A percentile compares a stretch with the other conserved stretches of the same genome.
Evolutionary conservation across 768 basidiomycete species (phyloP).

Genomic region (Suillus subalutaceus): DNA sequence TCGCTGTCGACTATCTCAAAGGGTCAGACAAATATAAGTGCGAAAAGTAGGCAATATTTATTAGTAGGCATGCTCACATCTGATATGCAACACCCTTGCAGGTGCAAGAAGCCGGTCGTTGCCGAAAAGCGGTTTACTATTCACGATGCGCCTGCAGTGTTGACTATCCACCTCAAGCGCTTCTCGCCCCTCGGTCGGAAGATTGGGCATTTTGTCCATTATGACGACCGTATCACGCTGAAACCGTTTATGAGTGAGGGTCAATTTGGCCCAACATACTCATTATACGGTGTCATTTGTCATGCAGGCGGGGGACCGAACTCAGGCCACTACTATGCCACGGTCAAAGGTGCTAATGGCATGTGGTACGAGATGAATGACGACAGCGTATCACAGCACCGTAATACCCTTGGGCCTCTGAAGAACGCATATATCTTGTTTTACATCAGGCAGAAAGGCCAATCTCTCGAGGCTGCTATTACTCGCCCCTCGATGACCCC

Average conservation of each 20-base stretch:
- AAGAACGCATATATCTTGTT: slow-evolving; percentile 93
- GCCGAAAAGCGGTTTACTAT: slow-evolving; percentile 92
- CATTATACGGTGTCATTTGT: slow-evolving; percentile 88
- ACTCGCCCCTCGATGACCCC: slow-evolving; percentile 32
- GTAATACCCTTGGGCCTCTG: slow-evolving; percentile 54
- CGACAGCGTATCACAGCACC: slow-evolving; percentile 59
- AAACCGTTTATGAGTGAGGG: slow-evolving; percentile 83
- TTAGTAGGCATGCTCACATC: slow-evolving; percentile 11
- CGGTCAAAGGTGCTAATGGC: slow-evolving; percentile 69
- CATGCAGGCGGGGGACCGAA: slow-evolving; percentile 94
- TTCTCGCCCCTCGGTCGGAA: slow-evolving; percentile 92
- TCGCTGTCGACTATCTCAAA: slow-evolving; percentile 78
- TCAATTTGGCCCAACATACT: slow-evolving; percentile 76
- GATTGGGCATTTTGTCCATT: slow-evolving; percentile 75
- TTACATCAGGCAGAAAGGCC: slow-evolving; percentile 83
- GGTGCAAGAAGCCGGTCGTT: slow-evolving; percentile 89
- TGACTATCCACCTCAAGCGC: slow-evolving; percentile 94
- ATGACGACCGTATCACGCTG: slow-evolving; percentile 73
- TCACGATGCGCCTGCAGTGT: slow-evolving; percentile 81
- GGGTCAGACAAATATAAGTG: slow-evolving; percentile 98
- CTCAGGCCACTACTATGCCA: slow-evolving; percentile 94
- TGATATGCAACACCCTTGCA: slow-evolving; percentile 32
- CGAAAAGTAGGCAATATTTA: slow-evolving; percentile 77
- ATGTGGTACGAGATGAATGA: slow-evolving; percentile 96
- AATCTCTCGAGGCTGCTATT: slow-evolving; percentile 68